phyloP scores from a whole-genome alignment of 495 filamentous ascomycete genomes.

The Lasiosphaeria hispida region DNA sequence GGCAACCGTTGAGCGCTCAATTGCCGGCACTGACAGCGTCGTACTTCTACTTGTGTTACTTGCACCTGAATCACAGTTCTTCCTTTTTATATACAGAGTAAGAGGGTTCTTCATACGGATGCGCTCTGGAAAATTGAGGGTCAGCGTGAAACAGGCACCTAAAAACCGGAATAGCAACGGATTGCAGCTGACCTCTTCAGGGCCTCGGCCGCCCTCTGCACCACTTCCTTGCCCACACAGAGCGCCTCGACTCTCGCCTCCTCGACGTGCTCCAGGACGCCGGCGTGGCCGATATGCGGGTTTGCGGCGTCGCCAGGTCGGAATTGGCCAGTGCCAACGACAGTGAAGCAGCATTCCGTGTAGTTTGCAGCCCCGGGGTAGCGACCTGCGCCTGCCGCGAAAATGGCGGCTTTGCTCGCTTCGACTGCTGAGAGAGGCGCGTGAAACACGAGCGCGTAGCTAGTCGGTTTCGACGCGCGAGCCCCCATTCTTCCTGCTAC shows the following conservation, averaged over 20 bases:
- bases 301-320: slow-evolving; percentile 49
- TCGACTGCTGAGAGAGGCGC: slow-evolving; percentile 49
- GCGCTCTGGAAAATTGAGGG: slow-evolving; percentile 45
- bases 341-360: slow-evolving; percentile 58
- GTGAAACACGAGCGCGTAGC: slow-evolving; percentile 53
- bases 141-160: not conserved
- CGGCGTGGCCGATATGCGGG: slow-evolving; percentile 55
- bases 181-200: slow-evolving; percentile 53
- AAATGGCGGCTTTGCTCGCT: slow-evolving; percentile 58
- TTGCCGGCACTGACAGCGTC: no score
- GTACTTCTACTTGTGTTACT: no score
- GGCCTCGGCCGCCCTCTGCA: slow-evolving; percentile 49
- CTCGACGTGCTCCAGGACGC: slow-evolving; percentile 47
- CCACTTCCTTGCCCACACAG: slow-evolving; percentile 45
- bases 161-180: not conserved
- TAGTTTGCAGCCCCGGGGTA: slow-evolving; percentile 59
- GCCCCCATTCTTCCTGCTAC: no score
- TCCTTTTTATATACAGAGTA: slow-evolving; percentile 76
- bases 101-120: slow-evolving; percentile 76
- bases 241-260: slow-evolving; percentile 56
- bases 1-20: no score
- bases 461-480: no score
- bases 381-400: slow-evolving; percentile 60
- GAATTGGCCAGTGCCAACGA: slow-evolving; percentile 58
- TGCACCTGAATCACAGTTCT: slow-evolving; percentile 46